phyloP scores from a whole-genome alignment of 2,329 filamentous ascomycete genomes.

The Pezicula rhizophila region DNA sequence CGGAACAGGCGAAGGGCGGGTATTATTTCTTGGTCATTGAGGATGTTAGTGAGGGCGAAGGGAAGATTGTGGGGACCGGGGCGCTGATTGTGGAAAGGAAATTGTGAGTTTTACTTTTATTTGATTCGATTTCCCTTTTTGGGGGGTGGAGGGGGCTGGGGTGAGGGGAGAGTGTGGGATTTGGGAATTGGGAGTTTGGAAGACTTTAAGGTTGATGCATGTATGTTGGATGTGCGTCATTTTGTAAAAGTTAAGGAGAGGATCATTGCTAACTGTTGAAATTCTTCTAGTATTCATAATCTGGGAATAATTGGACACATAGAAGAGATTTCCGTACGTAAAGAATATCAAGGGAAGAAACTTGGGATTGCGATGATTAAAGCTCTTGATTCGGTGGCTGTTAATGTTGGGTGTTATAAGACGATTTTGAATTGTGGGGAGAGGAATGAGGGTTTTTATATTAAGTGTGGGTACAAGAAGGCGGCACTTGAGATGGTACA shows the following conservation, averaged over 20 bases:
- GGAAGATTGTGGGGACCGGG: slow-evolving; percentile 78
- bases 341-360: slow-evolving; percentile 95
- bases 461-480: slow-evolving; percentile 90
- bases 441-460: slow-evolving; percentile 91
- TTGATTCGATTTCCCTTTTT: not conserved
- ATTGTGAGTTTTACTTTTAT: slow-evolving; percentile 54
- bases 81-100: slow-evolving; percentile 89
- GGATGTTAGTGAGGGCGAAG: slow-evolving; percentile 66
- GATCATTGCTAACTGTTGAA: too few species aligned
- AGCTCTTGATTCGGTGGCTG: slow-evolving; percentile 79
- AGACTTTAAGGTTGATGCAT: too few species aligned
- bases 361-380: slow-evolving; percentile 86
- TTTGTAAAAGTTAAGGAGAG: too few species aligned
- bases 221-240: too few species aligned
- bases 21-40: slow-evolving; percentile 87
- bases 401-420: slow-evolving; percentile 90
- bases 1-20: slow-evolving; percentile 52
- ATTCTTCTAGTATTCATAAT: slow-evolving; percentile 57
- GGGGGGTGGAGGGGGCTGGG: too few species aligned
- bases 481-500: slow-evolving; percentile 93
- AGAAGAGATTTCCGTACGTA: slow-evolving; percentile 90
- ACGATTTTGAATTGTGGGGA: slow-evolving; percentile 93
- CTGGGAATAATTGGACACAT: slow-evolving; percentile 84
- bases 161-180: too few species aligned
- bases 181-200: too few species aligned